phyloP scores from a whole-genome alignment of 2,329 filamentous ascomycete genomes.

The Pseudopyricularia javanii region DNA sequence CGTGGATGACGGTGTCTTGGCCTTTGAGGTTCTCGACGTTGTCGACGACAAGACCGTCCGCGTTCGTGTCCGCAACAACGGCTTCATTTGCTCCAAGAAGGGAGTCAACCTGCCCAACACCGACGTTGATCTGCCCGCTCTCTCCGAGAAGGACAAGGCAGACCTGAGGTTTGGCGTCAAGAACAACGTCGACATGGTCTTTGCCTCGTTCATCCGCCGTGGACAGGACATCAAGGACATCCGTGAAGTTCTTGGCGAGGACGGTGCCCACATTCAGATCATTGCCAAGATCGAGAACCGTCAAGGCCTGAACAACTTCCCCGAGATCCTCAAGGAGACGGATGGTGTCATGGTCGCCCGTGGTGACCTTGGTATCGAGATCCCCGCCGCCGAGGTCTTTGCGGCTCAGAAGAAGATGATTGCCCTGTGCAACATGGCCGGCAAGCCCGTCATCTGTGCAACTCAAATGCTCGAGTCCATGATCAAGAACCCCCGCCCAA shows the following conservation, averaged over 20 bases:
- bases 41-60: conserved; percentile 81
- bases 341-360: conserved; percentile 99
- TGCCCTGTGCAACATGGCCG: conserved; percentile 98
- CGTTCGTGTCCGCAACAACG: conserved; percentile 86
- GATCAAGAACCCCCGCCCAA: conserved; percentile 99
- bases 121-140: conserved; percentile 91
- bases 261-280: conserved; percentile 95
- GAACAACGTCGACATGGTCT: conserved; percentile 98
- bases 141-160: conserved; percentile 95
- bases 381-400: conserved; percentile 95
- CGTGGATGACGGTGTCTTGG: conserved; percentile 95
- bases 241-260: conserved; percentile 77
- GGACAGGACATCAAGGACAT: conserved; percentile 90
- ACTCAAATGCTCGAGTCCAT: conserved; percentile 99
- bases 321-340: conserved; percentile 88
- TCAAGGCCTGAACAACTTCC: conserved; percentile 99
- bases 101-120: conserved; percentile 98
- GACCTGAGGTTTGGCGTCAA: conserved; percentile 94
- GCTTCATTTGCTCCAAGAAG: conserved; percentile 97
- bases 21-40: conserved; percentile 84
- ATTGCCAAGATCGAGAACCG: conserved; percentile 99
- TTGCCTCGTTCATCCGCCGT: conserved; percentile 94
- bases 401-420: conserved; percentile 99
- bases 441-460: conserved; percentile 97
- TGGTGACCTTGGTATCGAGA: conserved; percentile 97